Conservation (phyloP, 179 eudicot species). For the Monotropa hypopitys region DNA sequence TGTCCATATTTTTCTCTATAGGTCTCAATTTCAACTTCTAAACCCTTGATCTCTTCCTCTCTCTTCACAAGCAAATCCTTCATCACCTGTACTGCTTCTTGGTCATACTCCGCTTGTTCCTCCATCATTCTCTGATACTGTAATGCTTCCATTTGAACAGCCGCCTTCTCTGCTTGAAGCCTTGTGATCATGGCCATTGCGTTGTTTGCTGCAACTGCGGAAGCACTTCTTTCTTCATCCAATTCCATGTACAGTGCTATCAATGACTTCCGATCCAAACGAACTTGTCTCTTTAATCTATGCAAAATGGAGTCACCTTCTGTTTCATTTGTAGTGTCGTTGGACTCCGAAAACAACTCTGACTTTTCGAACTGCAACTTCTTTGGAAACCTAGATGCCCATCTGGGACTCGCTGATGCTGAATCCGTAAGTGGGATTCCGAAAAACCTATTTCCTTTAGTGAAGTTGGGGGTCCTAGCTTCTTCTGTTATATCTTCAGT, state of each 20-base stretch:
- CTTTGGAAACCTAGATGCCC: conserved; percentile 29
- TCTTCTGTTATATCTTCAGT: conserved; percentile 22
- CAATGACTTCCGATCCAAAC: conserved; percentile 35
- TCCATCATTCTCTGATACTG: conserved; percentile 96
- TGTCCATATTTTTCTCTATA: conserved; percentile 50
- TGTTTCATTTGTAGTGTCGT: conserved; percentile 14
- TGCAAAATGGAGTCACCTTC: conserved; percentile 22
- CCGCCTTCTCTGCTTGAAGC: conserved; percentile 86
- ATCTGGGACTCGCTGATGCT: conserved; percentile 48
- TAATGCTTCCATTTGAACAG: conserved; percentile 84
- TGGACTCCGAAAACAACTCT: conserved; percentile 18
- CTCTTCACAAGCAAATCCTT: conserved; percentile 49
- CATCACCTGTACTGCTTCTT: conserved; percentile 52
- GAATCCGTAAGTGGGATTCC: conserved; percentile 41
- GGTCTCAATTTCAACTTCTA: conserved; percentile 55
- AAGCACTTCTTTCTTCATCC: conserved; percentile 82
- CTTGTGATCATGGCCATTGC: conserved; percentile 98
- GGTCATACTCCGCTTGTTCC: conserved; percentile 61
- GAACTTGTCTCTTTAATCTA: conserved; percentile 36
- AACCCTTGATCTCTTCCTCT: conserved; percentile 52
- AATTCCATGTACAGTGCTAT: conserved; percentile 45
- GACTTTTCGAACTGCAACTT: conserved; percentile 36
- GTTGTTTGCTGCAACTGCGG: conserved; percentile 81
- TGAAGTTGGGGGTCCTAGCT: conserved; percentile 21
- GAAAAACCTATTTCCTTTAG: conserved; percentile 24